phyloP scores from a whole-genome alignment of 2,329 filamentous ascomycete species.

The Scedosporium dehoogii region DNA sequence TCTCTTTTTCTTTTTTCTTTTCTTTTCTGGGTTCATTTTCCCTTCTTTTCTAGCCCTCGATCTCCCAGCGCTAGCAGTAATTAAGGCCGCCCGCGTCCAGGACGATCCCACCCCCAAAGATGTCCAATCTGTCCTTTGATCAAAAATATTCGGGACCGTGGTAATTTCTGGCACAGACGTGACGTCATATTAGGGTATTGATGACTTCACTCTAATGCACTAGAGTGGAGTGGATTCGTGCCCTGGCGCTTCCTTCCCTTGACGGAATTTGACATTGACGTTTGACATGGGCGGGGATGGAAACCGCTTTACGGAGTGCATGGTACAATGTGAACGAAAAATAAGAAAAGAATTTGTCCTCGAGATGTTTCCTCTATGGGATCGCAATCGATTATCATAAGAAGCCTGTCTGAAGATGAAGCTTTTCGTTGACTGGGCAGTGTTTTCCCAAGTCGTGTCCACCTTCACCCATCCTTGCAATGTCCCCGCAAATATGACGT shows the following conservation, averaged over 20 bases:
- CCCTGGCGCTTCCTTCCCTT: background rate
- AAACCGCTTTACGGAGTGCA: background rate
- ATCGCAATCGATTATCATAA: background rate
- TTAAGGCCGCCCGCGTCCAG: background rate
- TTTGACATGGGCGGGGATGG: background rate
- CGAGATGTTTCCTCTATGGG: background rate
- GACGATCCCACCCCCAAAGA: conserved; percentile 2
- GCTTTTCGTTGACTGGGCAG: background rate
- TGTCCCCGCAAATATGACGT: background rate
- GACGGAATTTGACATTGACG: background rate
- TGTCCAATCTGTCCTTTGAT: background rate
- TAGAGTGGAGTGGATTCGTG: background rate
- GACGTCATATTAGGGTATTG: conserved; percentile 1
- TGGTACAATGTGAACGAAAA: too few relatives aligned
- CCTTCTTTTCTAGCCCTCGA: too few relatives aligned
- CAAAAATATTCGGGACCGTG: background rate
- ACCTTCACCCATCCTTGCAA: background rate
- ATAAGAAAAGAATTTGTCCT: background rate
- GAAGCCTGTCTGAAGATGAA: background rate
- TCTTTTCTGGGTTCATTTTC: too few relatives aligned
- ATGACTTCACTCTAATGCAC: conserved; percentile 3
- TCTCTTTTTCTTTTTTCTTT: too few relatives aligned
- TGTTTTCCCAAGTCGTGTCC: background rate
- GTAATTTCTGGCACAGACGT: background rate
- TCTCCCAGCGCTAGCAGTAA: background rate